Conservation (phyloP, 371 early-diverging fungal genomes). For the Ordospora pajunii region DNA sequence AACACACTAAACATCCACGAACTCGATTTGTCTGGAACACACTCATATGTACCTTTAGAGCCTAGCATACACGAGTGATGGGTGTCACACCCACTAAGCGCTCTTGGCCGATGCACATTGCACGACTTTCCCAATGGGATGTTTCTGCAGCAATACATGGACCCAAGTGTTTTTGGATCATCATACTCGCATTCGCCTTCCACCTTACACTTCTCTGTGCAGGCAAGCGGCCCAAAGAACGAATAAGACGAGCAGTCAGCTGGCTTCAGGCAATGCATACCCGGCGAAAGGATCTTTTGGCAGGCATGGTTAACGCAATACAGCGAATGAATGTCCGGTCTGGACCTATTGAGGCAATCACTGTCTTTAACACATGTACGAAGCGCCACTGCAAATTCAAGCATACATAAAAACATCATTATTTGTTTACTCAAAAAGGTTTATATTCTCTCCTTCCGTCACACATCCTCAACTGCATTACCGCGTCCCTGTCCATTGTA, state of each 20-base stretch:
- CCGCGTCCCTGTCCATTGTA: background rate
- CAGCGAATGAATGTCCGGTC: slow-evolving; percentile 55
- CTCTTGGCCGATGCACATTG: slow-evolving; percentile 47
- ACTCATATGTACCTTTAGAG: slow-evolving; percentile 51
- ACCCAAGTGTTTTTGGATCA: background rate
- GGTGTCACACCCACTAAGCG: slow-evolving; percentile 56
- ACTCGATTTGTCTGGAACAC: slow-evolving; percentile 44
- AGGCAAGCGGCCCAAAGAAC: slow-evolving; percentile 61
- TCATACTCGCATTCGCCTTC: slow-evolving; percentile 42
- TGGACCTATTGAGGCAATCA: slow-evolving; percentile 53
- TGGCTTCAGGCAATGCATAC: slow-evolving; percentile 48
- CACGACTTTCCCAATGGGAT: slow-evolving; percentile 59
- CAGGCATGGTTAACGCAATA: slow-evolving; percentile 60
- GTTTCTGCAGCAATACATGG: slow-evolving; percentile 57
- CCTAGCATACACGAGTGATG: slow-evolving; percentile 48
- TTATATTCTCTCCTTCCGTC: background rate
- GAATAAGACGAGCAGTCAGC: slow-evolving; percentile 61
- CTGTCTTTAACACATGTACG: slow-evolving; percentile 46
- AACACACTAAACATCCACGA: slow-evolving; percentile 65
- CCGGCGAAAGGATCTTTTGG: slow-evolving; percentile 51
- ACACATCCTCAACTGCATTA: no score
- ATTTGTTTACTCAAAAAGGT: slow-evolving; percentile 20
- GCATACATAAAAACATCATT: slow-evolving; percentile 15
- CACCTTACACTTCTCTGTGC: slow-evolving; percentile 54
- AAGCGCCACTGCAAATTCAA: background rate